Conservation (phyloP, 805 yeast genomes). For the Wickerhamiella occidentalis region DNA sequence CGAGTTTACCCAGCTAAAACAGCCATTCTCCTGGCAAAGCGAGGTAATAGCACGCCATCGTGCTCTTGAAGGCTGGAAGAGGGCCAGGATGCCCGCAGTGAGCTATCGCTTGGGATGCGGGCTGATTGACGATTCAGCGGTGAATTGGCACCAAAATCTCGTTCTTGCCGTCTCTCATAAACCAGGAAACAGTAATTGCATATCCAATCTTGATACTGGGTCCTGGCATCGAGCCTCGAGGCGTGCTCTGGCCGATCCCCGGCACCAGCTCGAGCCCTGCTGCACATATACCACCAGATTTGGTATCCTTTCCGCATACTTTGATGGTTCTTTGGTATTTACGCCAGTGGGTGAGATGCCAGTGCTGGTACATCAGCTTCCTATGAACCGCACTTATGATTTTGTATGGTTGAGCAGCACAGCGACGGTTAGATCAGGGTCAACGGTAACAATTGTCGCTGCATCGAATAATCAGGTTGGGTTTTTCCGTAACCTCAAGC, state of each 20-base stretch:
- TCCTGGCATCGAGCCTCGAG: slow-evolving; percentile 4
- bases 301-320: neutral
- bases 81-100: slow-evolving; percentile 20
- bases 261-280: neutral
- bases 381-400: neutral
- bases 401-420: neutral
- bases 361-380: neutral
- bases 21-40: slow-evolving; percentile 23
- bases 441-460: neutral
- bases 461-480: neutral
- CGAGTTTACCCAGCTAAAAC: slow-evolving; percentile 4
- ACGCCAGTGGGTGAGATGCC: neutral
- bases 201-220: neutral
- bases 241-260: neutral
- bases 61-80: slow-evolving; percentile 23
- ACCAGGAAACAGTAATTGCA: neutral
- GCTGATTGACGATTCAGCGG: slow-evolving; percentile 15
- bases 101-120: slow-evolving; percentile 20
- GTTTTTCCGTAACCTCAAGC: neutral
- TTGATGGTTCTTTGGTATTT: neutral
- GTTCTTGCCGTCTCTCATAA: neutral
- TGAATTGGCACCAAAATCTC: slow-evolving; percentile 3
- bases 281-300: slow-evolving; percentile 1
- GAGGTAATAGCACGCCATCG: slow-evolving; percentile 23
- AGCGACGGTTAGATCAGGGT: neutral